phyloP scores from a whole-genome alignment of 495 filamentous ascomycete genomes.

The Xylaria longipes region DNA sequence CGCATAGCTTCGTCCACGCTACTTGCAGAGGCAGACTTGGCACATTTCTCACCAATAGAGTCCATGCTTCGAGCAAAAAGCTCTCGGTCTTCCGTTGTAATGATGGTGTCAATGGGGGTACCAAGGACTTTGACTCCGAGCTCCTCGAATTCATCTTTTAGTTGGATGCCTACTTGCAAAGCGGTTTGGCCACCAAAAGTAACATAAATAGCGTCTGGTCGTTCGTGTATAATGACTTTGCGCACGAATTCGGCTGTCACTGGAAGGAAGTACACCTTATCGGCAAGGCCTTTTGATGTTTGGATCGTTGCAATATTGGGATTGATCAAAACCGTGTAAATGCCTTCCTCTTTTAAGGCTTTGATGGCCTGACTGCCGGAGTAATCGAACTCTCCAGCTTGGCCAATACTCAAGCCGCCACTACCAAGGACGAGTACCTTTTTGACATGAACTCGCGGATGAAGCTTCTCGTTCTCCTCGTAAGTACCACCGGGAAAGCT shows the following conservation, averaged over 20 bases:
- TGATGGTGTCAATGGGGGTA: constrained; percentile 96
- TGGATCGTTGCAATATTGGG: constrained; percentile 99
- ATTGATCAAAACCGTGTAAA: constrained; percentile 95
- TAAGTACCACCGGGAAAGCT: constrained; percentile 82
- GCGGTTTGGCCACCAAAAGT: constrained; percentile 97
- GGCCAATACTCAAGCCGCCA: constrained; percentile 93
- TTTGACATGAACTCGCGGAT: constrained; percentile 84
- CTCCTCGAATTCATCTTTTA: constrained; percentile 91
- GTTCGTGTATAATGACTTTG: constrained; percentile 91
- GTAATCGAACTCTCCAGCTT: constrained; percentile 98
- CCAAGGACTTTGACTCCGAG: constrained; percentile 93
- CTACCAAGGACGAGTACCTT: constrained; percentile 94
- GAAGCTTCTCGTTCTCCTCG: constrained; percentile 74
- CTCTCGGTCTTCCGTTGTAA: constrained; percentile 97
- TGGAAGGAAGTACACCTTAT: constrained; percentile 97
- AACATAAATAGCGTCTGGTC: constrained; percentile 93
- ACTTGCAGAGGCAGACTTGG: constrained; percentile 91
- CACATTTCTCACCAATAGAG: constrained; percentile 96
- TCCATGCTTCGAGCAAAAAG: constrained; percentile 98
- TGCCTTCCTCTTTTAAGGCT: constrained; percentile 93
- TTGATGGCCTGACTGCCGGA: constrained; percentile 96
- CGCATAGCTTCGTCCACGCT: constrained; percentile 82
- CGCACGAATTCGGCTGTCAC: constrained; percentile 97
- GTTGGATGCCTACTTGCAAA: constrained; percentile 90
- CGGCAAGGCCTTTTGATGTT: constrained; percentile 94